These are phyloP conservation scores for Parastagonospora avenae DNA, from an alignment of 2,329 filamentous ascomycete species.

Conservation along the genomic window DNA sequence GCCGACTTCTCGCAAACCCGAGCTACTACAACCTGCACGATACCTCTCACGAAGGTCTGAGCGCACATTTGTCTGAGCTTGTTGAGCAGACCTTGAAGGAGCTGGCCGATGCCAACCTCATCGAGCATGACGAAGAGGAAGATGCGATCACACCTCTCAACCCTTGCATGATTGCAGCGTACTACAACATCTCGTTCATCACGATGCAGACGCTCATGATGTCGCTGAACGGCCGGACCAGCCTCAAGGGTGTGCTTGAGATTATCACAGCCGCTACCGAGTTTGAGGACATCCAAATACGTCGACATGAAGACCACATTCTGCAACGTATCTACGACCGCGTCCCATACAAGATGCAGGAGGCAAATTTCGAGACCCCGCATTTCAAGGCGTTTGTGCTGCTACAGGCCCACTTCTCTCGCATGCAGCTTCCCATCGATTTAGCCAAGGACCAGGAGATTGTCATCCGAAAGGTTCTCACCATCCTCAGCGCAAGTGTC, in stretches of 20 bases:
- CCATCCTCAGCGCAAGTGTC: conserved; percentile 87
- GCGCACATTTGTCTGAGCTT: conserved; percentile 89
- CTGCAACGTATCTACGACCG: conserved; percentile 93
- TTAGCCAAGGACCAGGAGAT: conserved; percentile 94
- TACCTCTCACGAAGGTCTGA: conserved; percentile 90
- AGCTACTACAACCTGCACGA: conserved; percentile 93
- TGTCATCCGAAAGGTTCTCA: conserved; percentile 82
- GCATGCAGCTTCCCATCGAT: conserved; percentile 95
- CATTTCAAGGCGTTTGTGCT: conserved; percentile 99
- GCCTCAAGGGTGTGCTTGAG: conserved; percentile 95
- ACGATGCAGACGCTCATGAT: conserved; percentile 99
- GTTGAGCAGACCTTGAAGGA: conserved; percentile 93
- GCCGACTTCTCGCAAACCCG: conserved; percentile 89
- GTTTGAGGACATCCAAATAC: conserved; percentile 93
- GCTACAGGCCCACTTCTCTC: conserved; percentile 93
- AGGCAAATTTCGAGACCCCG: conserved; percentile 85
- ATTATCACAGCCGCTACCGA: conserved; percentile 97
- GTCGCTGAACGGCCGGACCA: conserved; percentile 84
- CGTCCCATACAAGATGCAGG: conserved; percentile 91
- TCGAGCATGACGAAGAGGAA: conserved; percentile 88
- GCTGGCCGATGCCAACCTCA: conserved; percentile 88
- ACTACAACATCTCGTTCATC: conserved; percentile 99
- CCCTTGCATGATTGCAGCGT: conserved; percentile 95
- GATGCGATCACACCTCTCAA: conserved; percentile 89
- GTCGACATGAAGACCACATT: conserved; percentile 86